Evolutionary conservation across 129 eudicot species (phyloP).

Genomic region (Kitagawia praeruptora): DNA sequence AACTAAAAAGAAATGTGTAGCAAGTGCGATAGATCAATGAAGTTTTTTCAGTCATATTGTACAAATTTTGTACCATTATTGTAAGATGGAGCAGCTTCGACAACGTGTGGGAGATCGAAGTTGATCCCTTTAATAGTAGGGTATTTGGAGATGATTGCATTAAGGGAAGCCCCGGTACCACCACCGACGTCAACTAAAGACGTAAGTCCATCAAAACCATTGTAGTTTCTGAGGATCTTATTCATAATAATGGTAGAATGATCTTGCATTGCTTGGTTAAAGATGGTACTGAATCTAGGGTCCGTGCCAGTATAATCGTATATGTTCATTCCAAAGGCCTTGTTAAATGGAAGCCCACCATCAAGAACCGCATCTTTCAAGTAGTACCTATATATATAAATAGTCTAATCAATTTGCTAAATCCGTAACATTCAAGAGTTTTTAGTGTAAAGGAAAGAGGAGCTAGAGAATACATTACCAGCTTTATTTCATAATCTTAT

Average conservation of each 20-base stretch:
- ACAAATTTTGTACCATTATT: neutral
- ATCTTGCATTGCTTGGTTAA: conserved; percentile 43
- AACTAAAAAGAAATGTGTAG: no score
- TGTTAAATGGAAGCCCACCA: conserved; percentile 79
- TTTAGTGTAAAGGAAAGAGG: neutral
- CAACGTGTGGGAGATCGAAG: no score
- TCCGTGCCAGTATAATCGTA: conserved; percentile 64
- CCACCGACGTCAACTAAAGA: conserved; percentile 78
- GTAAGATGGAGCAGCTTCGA: conserved; percentile 43
- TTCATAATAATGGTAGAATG: conserved; percentile 65
- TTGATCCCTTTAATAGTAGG: no score
- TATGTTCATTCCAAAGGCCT: conserved; percentile 64
- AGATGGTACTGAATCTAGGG: conserved; percentile 16
- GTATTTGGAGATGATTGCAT: no score
- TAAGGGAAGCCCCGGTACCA: conserved; percentile 61
- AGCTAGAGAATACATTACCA: neutral
- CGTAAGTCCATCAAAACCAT: conserved; percentile 45
- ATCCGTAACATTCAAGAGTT: no score
- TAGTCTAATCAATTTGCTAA: no score
- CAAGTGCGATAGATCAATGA: neutral
- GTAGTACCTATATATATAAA: conserved; percentile 39
- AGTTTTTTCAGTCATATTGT: neutral
- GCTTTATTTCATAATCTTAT: neutral
- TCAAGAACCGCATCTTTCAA: conserved; percentile 77
- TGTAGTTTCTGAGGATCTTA: conserved; percentile 45